A percentile compares a stretch with the other conserved stretches of the same genome.
phyloP scores from a whole-genome alignment of 2,329 filamentous ascomycete genomes.

The Ophiostoma ips region DNA sequence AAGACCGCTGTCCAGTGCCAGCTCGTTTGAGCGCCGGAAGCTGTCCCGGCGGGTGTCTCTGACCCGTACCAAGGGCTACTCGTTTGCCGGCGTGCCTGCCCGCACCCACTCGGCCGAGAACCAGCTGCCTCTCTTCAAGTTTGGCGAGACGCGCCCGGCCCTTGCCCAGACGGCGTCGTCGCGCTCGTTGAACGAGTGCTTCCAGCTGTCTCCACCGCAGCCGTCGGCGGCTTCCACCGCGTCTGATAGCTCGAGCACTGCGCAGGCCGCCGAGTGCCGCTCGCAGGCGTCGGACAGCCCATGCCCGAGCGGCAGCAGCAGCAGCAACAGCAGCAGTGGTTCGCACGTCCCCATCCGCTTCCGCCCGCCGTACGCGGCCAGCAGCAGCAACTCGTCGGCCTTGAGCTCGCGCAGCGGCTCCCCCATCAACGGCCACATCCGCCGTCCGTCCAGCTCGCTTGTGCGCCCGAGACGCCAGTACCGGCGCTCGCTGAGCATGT shows the following conservation, averaged over 20 bases:
- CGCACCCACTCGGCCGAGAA: slow-evolving; percentile 44
- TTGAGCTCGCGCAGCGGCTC: slow-evolving; percentile 52
- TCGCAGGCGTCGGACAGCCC: slow-evolving; percentile 47
- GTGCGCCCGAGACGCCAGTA: slow-evolving; percentile 75
- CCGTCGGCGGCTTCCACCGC: background rate
- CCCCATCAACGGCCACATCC: slow-evolving; percentile 49
- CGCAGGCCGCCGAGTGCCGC: slow-evolving; percentile 41
- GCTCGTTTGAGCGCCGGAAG: slow-evolving; percentile 43
- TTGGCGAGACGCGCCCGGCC: slow-evolving; percentile 33
- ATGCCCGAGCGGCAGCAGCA: slow-evolving; percentile 26
- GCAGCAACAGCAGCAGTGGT: background rate
- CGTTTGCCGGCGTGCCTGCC: slow-evolving; percentile 45
- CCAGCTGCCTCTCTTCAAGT: slow-evolving; percentile 61
- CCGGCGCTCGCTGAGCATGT: slow-evolving; percentile 92
- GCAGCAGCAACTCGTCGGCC: slow-evolving; percentile 26
- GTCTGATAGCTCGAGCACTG: background rate
- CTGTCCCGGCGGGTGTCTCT: slow-evolving; percentile 62
- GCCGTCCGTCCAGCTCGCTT: slow-evolving; percentile 59
- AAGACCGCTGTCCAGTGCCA: background rate
- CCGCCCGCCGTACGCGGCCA: slow-evolving; percentile 50
- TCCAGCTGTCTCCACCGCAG: slow-evolving; percentile 64
- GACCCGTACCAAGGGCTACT: slow-evolving; percentile 59
- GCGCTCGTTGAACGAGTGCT: slow-evolving; percentile 66
- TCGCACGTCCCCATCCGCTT: slow-evolving; percentile 46
- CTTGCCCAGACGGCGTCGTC: slow-evolving; percentile 30